Base-by-base conservation (phyloP, 1,284 basidiomycete genomes). In the Polyporus tsugae region DNA sequence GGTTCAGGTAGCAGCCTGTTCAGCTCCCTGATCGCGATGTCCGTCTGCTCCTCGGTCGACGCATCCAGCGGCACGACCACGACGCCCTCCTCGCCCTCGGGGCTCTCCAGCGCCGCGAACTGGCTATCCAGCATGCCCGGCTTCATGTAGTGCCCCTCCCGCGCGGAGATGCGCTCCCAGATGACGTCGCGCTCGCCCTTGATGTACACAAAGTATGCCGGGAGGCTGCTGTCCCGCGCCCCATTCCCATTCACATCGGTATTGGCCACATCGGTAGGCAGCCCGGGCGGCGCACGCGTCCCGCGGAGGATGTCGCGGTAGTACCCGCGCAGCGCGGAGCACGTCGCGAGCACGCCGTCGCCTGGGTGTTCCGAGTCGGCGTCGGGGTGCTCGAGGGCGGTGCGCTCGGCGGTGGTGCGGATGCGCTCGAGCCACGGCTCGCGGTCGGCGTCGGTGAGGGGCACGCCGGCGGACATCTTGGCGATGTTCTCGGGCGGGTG, bases 61-160 rank as follows among this genome's bases (percentile, higher is more conserved):
- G 82, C 83, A 55, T 87, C 85, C 62, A 93, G 80, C 33, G 86
- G 80, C n/a, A 95, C 90, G 5, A 84, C 82, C 10, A 93, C 85
- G 13, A 95, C 91, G 0, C 87, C 91, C 2, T 84, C 80, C 78
- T 95, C 95, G 2, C 83, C 89, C 52, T 83, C 82, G 0, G 95
- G 95, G 70, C 85, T 86, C 80, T 98, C 94, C 68, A 99, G 78
- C 42, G 94, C 92, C 22, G 82, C 82, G 70, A 98, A 77, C 82
- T 98, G 97, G 71, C 92, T 93, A 64, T 93, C 91, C 71, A 99
- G 84, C 96, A 98, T 97, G 29, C 79, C 77, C 33, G 89, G 87
- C 80, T 96, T 96, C 92, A 98, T 95, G 74, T 63, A 98, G 80
- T 99, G 97, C 0, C 90, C 90, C 71, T 89, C 80, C 38, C 96